Conservation (phyloP, 305 asterid genomes). For the Rubia tinctorum region DNA sequence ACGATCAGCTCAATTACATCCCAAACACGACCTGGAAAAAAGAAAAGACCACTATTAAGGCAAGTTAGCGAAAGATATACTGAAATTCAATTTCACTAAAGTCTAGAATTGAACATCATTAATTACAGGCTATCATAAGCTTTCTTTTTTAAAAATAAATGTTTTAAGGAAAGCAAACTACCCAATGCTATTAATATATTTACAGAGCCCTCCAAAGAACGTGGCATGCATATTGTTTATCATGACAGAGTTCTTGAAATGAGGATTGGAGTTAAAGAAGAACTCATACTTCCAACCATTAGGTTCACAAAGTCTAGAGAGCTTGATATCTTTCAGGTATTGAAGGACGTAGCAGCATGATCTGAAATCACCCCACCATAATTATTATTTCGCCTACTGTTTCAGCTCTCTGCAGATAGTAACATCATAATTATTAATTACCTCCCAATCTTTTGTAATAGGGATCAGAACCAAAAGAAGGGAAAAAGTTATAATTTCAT, state of each 20-base stretch:
- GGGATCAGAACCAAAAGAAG: too few relatives aligned
- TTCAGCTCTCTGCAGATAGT: not conserved
- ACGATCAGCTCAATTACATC: too few relatives aligned
- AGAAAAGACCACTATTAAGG: too few relatives aligned
- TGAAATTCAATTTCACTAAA: too few relatives aligned
- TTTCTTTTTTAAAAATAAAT: too few relatives aligned
- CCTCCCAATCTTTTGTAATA: not conserved
- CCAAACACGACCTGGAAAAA: too few relatives aligned
- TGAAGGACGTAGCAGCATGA: not conserved
- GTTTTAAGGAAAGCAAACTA: too few relatives aligned
- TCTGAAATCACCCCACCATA: not conserved
- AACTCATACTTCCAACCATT: not conserved
- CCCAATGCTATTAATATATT: not conserved
- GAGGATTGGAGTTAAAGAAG: not conserved
- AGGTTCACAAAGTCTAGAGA: not conserved
- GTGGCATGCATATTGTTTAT: too few relatives aligned
- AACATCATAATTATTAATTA: not conserved
- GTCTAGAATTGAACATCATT: not conserved
- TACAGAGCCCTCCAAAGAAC: not conserved
- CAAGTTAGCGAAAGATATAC: too few relatives aligned
- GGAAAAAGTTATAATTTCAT: too few relatives aligned
- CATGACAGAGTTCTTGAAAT: not conserved
- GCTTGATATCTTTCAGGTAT: not conserved
- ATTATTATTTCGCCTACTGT: not conserved
- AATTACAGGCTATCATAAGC: not conserved